Evolutionary conservation across 805 yeast genomes (phyloP), one percentile per base, ranked within the genome.

Genomic region (Saturnispora silvae): DNA sequence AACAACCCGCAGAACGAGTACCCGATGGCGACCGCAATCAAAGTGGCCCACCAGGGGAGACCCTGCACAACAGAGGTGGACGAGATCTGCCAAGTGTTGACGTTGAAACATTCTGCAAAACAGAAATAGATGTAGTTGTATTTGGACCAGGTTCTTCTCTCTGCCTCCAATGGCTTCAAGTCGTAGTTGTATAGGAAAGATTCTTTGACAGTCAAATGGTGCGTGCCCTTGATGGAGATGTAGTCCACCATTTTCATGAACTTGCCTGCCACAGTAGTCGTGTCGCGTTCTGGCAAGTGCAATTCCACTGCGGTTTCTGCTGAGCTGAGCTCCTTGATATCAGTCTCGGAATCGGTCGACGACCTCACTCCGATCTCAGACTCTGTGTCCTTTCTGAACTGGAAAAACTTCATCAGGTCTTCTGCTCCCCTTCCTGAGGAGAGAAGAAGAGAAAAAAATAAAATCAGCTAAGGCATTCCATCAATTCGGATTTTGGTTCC

Each of bases 161-260:
- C 45, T 9, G 33, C 42, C 4, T 54, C 52, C 8, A 56, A 51
- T 7, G 64, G 63, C 22, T 56, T 54, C 23, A 60, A 39, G 43
- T 61, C 65, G 32, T 59, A 48, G 38, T 59, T 60, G 17, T 40
- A 40, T 28, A 85, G 65, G 48, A 81, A 85, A 44, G 78, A 64
- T 49, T 82, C 83, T 3, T 72, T 46, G 3, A 72, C 45, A 0
- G 81, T 60, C 29, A 79, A 45, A 4, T 49, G 53, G 20, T 56
- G 28, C 1, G 53, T 52, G 15, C 56, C 59, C 4, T 54, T 51
- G 28, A 57, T 45, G 8, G 33, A 31, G 16, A 36, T 16, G 14
- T 3, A 20, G 5, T 36, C 27, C n/a, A 25, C 18, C n/a, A 29
- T 23, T 20, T 36, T 30, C 19, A 9, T 4, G 4, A 30, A 9